A percentile compares a stretch with the other conserved stretches of the same genome.
Evolutionary conservation across 495 filamentous ascomycete genomes (phyloP).

Genomic region (Podospora comata): DNA sequence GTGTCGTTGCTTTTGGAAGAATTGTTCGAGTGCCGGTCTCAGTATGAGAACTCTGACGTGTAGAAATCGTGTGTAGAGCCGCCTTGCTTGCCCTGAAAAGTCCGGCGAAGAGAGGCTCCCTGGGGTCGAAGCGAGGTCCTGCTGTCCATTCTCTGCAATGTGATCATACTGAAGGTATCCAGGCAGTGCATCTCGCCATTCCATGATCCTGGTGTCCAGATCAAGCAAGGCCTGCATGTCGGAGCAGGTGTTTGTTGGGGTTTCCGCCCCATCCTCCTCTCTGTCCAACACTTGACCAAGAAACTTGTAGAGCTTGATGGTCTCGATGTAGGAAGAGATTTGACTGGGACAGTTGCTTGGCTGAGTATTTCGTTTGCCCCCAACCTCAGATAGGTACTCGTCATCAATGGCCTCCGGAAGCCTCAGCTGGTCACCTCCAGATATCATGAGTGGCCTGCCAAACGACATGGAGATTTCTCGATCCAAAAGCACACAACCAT

Average conservation of each 20-base stretch:
- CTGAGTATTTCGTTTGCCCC: not conserved
- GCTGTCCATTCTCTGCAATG: not conserved
- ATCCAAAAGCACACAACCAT: conserved; percentile 9
- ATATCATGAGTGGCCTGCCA: conserved; percentile 11
- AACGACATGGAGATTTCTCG: conserved; percentile 14
- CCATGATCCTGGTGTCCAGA: conserved; percentile 12
- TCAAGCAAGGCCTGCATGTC: conserved; percentile 11
- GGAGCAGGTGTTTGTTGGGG: not conserved
- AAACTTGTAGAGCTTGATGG: conserved; percentile 13
- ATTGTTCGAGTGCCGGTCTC: conserved; percentile 8
- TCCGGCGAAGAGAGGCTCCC: not conserved
- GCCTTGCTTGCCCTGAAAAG: conserved; percentile 9
- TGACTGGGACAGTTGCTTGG: not conserved
- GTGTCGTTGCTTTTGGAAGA: conserved; percentile 3
- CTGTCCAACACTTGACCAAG: conserved; percentile 10
- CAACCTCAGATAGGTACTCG: conserved; percentile 5
- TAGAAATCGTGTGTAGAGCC: conserved; percentile 9
- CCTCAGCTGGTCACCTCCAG: conserved; percentile 1
- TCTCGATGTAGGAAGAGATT: conserved; percentile 3
- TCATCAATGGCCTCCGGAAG: conserved; percentile 11
- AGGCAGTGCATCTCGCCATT: conserved; percentile 9
- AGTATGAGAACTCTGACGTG: conserved; percentile 13
- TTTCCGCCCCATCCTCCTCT: not conserved
- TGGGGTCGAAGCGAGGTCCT: not conserved
- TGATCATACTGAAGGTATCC: not conserved